Base-by-base conservation (phyloP, 306 rosid species). In the Luffa acutangula region DNA sequence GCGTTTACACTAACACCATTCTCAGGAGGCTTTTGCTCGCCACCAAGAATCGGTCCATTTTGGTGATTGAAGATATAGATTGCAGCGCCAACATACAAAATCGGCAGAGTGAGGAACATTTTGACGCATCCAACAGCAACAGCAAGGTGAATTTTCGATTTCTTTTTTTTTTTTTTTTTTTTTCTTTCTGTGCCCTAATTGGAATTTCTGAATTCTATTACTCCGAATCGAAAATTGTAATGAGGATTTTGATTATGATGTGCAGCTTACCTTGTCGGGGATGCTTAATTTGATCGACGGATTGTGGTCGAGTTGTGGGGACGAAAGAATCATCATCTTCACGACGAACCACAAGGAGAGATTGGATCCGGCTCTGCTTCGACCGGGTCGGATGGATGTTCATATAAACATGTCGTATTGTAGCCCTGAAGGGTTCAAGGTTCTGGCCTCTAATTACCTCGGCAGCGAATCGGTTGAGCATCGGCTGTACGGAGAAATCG, bases 311-410 rank as follows among this genome's bases (percentile, higher is more conserved):
- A 83, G 94, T 60, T 79, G 81, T 5, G 93, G 93, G 1, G 97
- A 92, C 9, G 91, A 92, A 69, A 42, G 93, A 20, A 88, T 92
- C 21, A 76, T 90, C 1, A 58, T 92, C 10, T 87, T 92, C 76
- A 90, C 97, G 0, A 88, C 97, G 2, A 90, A 90, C 21, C 89
- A 90, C 53, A 85, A 56, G 56, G 93, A 88, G 1, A 82, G 73
- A 71, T 78, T 90, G 1, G 94, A 92, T 25, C 83, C 89, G 0
- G 91, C 90, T 0, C 66, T 92, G 86, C 15, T 89, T 78, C 85
- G 91, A 0, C 87, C 90, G 0, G 89, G 94, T 36, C 87, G 96
- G 5, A 89, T 91, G 93, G 92, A 89, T 65, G 78, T 81, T 87
- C 93, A 89, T 81, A 88, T 89, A 45, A 42, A 88, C 87, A 73